A percentile compares a stretch with the other conserved stretches of the same genome.
Evolutionary conservation across 129 eudicot genomes (phyloP).

Genomic region (Flaveria ramosissima): DNA sequence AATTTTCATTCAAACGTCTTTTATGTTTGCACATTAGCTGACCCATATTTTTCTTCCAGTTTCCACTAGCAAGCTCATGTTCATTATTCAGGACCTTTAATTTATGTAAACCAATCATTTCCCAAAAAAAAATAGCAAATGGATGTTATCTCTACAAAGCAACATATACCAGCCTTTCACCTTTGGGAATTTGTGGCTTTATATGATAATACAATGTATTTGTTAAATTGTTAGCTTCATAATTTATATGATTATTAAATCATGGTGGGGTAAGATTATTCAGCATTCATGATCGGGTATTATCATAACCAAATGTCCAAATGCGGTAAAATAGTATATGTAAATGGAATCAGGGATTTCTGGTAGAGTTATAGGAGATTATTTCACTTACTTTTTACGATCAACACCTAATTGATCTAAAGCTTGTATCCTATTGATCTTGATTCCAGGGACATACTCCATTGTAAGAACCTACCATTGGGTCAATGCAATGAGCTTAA

Average conservation of each 20-base stretch:
- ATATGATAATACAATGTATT: not conserved
- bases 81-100: not conserved
- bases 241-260: not conserved
- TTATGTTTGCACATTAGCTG: not conserved
- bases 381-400: constrained; percentile 66
- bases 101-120: not conserved
- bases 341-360: constrained; percentile 1
- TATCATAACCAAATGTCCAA: not conserved
- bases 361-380: constrained; percentile 8
- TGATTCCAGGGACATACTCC: constrained; percentile 99
- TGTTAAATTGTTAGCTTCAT: not conserved
- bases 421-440: constrained; percentile 90
- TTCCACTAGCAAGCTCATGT: constrained; percentile 24
- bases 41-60: not conserved
- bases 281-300: not conserved
- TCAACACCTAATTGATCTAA: constrained; percentile 96
- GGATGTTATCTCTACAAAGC: not conserved
- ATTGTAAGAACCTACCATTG: constrained; percentile 68
- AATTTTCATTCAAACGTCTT: not conserved
- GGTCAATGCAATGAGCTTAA: constrained; percentile 30
- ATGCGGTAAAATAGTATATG: not conserved
- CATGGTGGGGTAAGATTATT: not conserved
- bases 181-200: not conserved
- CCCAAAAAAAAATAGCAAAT: not conserved
- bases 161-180: not conserved